A percentile compares a stretch with the other conserved stretches of the same genome.
Evolutionary conservation across 768 basidiomycete genomes (phyloP).

Genomic region (Termitomyces titanicus): DNA sequence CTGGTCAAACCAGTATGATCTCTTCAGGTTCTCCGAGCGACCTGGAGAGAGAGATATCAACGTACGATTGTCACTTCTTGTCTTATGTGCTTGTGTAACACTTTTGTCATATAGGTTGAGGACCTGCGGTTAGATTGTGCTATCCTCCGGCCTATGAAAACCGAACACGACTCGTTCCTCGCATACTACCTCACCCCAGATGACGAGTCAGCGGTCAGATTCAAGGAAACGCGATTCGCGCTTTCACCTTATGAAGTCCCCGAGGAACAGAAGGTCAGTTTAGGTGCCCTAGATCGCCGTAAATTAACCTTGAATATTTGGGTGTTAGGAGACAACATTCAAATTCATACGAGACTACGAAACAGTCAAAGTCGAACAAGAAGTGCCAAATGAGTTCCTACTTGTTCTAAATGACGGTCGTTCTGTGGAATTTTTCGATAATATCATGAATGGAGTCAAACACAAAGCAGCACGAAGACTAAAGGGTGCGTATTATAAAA

Average conservation of each 20-base stretch:
- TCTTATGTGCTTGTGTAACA: not conserved
- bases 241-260: slow-evolving; percentile 42
- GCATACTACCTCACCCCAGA: slow-evolving; percentile 80
- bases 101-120: slow-evolving; percentile 42
- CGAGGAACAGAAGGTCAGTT: slow-evolving; percentile 53
- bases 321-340: slow-evolving; percentile 60
- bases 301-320: not conserved
- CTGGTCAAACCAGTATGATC: slow-evolving; percentile 87
- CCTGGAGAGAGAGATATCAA: slow-evolving; percentile 77
- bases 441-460: slow-evolving; percentile 30
- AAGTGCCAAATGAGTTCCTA: slow-evolving; percentile 81
- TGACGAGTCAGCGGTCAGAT: slow-evolving; percentile 63
- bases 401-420: slow-evolving; percentile 69
- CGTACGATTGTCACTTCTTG: slow-evolving; percentile 34
- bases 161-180: slow-evolving; percentile 84
- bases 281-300: not conserved
- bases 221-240: slow-evolving; percentile 54
- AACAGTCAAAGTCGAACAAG: slow-evolving; percentile 82
- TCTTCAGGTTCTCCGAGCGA: slow-evolving; percentile 82
- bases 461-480: slow-evolving; percentile 26
- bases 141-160: slow-evolving; percentile 82
- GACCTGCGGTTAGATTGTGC: slow-evolving; percentile 85
- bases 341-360: slow-evolving; percentile 83
- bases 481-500: slow-evolving; percentile 85
- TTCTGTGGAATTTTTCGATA: slow-evolving; percentile 28